A percentile compares a stretch with the other conserved stretches of the same genome.
phyloP scores from a whole-genome alignment of 2,329 filamentous ascomycete species.

The Pseudocercospora fijiensis region DNA sequence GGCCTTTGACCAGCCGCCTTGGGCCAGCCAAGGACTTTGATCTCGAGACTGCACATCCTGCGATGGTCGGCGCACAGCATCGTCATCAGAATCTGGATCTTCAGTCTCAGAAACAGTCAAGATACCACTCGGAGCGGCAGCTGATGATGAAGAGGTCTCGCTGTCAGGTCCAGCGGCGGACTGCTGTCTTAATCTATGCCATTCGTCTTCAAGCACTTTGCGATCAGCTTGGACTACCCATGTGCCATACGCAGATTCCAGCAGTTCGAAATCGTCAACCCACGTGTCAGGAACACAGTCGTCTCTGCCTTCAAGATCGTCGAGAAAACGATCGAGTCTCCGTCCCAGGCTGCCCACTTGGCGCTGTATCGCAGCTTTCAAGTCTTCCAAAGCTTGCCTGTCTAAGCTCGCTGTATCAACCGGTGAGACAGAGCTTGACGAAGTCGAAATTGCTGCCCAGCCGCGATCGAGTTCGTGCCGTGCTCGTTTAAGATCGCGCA shows the following conservation, averaged over 20 bases:
- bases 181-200: conserved; percentile 17
- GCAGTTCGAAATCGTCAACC: conserved; percentile 79
- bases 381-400: conserved; percentile 27
- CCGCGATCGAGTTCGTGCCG: conserved; percentile 64
- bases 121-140: not conserved
- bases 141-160: not conserved
- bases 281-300: conserved; percentile 84
- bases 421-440: conserved; percentile 21
- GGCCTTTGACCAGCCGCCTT: not conserved
- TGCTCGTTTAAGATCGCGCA: conserved; percentile 63
- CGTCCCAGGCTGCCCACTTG: conserved; percentile 70
- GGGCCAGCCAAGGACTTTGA: conserved; percentile 2
- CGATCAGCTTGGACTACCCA: conserved; percentile 80
- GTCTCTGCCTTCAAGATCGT: conserved; percentile 76
- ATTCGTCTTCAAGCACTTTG: conserved; percentile 67
- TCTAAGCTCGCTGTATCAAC: conserved; percentile 19
- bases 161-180: not conserved
- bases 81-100: conserved; percentile 17
- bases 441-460: conserved; percentile 59
- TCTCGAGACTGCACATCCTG: conserved; percentile 11
- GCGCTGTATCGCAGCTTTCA: conserved; percentile 60
- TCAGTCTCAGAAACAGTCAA: conserved; percentile 15
- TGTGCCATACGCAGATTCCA: conserved; percentile 73
- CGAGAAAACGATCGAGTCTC: conserved; percentile 79
- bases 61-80: conserved; percentile 18